Evolutionary conservation across 805 yeast genomes (phyloP), one percentile per base, ranked within the genome.

Genomic region (Candida loeiensis): DNA sequence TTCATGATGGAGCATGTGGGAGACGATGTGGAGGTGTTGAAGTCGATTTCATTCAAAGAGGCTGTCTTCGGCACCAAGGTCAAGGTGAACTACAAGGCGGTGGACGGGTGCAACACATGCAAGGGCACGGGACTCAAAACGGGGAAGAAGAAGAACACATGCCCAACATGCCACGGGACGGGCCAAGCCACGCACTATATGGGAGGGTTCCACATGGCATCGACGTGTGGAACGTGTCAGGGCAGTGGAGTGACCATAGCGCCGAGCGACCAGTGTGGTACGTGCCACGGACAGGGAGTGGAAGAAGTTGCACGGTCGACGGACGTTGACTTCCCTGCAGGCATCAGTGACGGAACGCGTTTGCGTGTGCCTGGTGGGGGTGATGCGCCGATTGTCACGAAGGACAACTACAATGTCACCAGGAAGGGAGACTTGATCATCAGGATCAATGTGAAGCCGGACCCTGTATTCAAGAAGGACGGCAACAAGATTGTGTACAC

Each of bases 121-220:
- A 60, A 75, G 20, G 96, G 98, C 6, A 69, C 85, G 9, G 99
- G 99, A 2, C 63, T 93, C 65, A 87, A 91, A 59, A 55, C 69
- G 11, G 91, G 90, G 19, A 78, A 77, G 45, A 75, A 77, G 61
- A 84, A 86, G 55, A 66, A 79, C 8, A 85, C 95, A 0, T 93
- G 99, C 71, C 66, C 77, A 1, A 66, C 86, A 2, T 93, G 99
- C 70, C 87, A 88, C 41, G 99, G 99, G 43, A 78, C 95, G 0
- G 99, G 99, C 4, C 83, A 90, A 25, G 79, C 83, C 13, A 84
- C 89, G 15, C 97, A 91, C 53, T 72, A 80, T 34, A 74, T 85
- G 57, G 96, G 95, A 3, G 98, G 98, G 0, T 93, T 91, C 76
- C 96, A 90, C 54, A 89, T 93, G 96, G 82, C 95, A 2, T 80